These are phyloP conservation scores for Vigna hirtella DNA, from an alignment of 306 rosid species.

Conservation along the genomic window DNA sequence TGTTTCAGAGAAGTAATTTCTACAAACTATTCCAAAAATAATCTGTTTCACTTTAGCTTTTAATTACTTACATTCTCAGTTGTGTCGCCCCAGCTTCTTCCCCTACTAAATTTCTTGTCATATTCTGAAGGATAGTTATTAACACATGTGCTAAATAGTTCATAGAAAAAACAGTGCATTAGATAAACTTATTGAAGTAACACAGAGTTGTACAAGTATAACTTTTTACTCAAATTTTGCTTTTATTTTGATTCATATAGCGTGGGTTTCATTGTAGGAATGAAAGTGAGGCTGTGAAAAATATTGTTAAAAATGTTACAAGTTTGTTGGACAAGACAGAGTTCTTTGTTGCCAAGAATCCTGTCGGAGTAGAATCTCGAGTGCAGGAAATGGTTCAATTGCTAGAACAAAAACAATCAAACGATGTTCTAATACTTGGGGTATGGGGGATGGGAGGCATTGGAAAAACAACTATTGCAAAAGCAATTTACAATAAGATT, in stretches of 20 bases:
- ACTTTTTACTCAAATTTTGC: not conserved
- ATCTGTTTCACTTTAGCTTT: not conserved
- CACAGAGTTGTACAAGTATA: not conserved
- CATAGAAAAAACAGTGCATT: not conserved
- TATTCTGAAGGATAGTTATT: not conserved
- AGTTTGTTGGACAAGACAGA: not conserved
- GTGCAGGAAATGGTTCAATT: not conserved
- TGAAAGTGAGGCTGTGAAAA: not conserved
- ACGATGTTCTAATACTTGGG: constrained; percentile 17
- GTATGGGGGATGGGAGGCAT: constrained; percentile 40
- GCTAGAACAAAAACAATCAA: not conserved
- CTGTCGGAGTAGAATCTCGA: constrained; percentile 34
- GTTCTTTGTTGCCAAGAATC: constrained; percentile 3
- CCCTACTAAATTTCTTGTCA: not conserved
- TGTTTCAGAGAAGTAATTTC: not conserved
- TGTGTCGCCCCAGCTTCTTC: not conserved
- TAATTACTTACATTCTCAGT: not conserved
- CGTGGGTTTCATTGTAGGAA: not conserved
- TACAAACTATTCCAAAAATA: not conserved
- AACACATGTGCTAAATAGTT: not conserved
- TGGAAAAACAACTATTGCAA: constrained; percentile 46
- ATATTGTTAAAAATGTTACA: not conserved
- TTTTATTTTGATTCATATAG: not conserved
- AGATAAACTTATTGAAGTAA: not conserved
- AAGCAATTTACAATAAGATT: constrained; percentile 29